Conservation (phyloP, 768 basidiomycete species). For the Tremella mesenterica region DNA sequence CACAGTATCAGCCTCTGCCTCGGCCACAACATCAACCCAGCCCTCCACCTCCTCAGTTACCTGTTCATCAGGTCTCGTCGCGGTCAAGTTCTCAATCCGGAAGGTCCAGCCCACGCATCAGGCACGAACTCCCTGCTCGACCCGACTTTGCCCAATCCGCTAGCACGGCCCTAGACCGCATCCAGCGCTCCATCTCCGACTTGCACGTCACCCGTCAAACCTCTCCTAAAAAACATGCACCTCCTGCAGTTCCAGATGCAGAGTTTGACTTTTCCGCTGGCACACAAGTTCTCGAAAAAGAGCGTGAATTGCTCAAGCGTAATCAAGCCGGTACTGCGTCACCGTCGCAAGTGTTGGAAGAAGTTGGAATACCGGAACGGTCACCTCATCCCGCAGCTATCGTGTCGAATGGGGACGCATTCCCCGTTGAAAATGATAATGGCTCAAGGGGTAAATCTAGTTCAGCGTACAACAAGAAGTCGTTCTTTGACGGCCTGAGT, state of each 20-base stretch:
- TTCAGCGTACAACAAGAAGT: constrained; percentile 28
- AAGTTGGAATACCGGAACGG: constrained; percentile 10
- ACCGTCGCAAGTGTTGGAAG: neutral
- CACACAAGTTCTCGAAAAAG: constrained; percentile 24
- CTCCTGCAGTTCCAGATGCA: constrained; percentile 32
- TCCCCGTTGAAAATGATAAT: neutral
- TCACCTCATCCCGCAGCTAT: constrained; percentile 24
- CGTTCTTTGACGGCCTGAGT: constrained; percentile 32
- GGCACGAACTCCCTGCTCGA: constrained; percentile 19
- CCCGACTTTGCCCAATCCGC: constrained; percentile 21
- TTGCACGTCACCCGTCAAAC: constrained; percentile 14
- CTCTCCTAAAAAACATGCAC: constrained; percentile 1
- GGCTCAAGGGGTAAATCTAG: neutral
- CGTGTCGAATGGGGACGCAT: neutral
- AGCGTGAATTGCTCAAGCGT: constrained; percentile 10
- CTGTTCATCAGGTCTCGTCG: too few species aligned
- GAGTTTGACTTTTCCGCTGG: constrained; percentile 36
- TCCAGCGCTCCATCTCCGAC: constrained; percentile 33
- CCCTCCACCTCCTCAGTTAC: neutral
- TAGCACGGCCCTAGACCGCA: constrained; percentile 31
- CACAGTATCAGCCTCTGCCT: constrained; percentile 4
- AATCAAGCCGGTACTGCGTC: constrained; percentile 1
- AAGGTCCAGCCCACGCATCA: constrained; percentile 7
- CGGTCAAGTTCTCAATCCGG: too few species aligned
- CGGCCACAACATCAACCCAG: constrained; percentile 1